phyloP scores from a whole-genome alignment of 176 grass and related monocot species.

The Cenchrus fungigraminus region DNA sequence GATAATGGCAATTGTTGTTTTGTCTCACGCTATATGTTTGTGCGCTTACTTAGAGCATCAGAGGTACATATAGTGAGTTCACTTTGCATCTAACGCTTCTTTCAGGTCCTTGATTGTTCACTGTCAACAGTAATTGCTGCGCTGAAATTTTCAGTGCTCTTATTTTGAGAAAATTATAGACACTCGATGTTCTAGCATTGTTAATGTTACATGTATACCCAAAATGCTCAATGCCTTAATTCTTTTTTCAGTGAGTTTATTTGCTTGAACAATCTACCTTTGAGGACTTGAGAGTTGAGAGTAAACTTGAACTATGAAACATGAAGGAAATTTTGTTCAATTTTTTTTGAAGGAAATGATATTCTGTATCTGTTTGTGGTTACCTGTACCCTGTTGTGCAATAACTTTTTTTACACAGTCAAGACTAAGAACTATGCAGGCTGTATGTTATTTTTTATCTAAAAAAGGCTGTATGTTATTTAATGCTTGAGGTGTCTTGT shows the following conservation, averaged over 20 bases:
- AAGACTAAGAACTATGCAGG: not conserved
- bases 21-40: not conserved
- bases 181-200: not conserved
- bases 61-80: not conserved
- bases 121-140: not conserved
- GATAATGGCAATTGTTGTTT: not conserved
- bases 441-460: not conserved
- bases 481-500: constrained; percentile 30
- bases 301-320: not conserved
- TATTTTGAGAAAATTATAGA: not conserved
- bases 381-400: not conserved
- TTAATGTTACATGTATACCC: not conserved
- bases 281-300: not conserved
- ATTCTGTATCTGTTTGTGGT: not conserved
- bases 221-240: constrained; percentile 3
- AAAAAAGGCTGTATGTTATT: not conserved
- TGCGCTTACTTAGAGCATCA: constrained; percentile 2
- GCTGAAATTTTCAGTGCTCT: constrained; percentile 12
- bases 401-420: not conserved
- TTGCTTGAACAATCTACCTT: not conserved
- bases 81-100: constrained; percentile 12
- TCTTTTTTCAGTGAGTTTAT: constrained; percentile 14
- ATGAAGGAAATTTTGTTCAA: no score
- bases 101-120: constrained; percentile 17
- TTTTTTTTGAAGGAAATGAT: not conserved